Evolutionary conservation across 441 rosid species (phyloP), one percentile per base, ranked within the genome.

Genomic region (Eutrema salsugineum): DNA sequence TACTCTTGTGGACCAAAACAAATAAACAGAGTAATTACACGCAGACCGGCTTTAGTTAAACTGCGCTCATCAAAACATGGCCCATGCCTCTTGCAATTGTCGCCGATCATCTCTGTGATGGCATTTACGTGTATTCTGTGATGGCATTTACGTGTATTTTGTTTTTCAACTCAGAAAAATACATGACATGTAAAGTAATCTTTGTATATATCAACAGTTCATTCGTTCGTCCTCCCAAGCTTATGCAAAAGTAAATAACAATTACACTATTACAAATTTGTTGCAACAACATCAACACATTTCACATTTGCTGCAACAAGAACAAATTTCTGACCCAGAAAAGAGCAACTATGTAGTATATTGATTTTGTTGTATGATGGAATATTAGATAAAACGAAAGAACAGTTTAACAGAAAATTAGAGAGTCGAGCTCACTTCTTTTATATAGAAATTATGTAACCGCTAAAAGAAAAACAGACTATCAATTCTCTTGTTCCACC

Each of bases 1-100:
- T 65, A 63, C 70, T 48, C n/a, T 19, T 39, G 75, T 63, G 76
- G 71, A 69, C 70, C 39, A 69, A 8, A 62, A 11, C 36, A 63
- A 49, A 63, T 16, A 63, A 55, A 32, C 11, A 63, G 66, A 46
- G 71, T 55, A 39, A 46, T 12, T 40, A 56, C 11, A 17, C 55
- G 42, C 43, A 47, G 48, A 22, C 36, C 66, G 54, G 60, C 48
- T 30, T 68, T 30, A 19, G 70, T 62, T 75, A 12, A 61, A 54
- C 70, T 53, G 44, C 39, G 39, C 8, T 14, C 40, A 27, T 69
- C 66, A 63, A 30, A 63, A 68, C 51, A 20, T 63, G 71, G 30
- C 47, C 65, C 70, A 46, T 46, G 61, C 62, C 16, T 75, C 22
- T 27, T 53, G 39, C 59, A 36, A 24, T 27, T 58, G 59, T 66